Evolutionary conservation across 805 yeast species (phyloP), one percentile per base, ranked within the genome.

Genomic region (Suhomyces emberorum): DNA sequence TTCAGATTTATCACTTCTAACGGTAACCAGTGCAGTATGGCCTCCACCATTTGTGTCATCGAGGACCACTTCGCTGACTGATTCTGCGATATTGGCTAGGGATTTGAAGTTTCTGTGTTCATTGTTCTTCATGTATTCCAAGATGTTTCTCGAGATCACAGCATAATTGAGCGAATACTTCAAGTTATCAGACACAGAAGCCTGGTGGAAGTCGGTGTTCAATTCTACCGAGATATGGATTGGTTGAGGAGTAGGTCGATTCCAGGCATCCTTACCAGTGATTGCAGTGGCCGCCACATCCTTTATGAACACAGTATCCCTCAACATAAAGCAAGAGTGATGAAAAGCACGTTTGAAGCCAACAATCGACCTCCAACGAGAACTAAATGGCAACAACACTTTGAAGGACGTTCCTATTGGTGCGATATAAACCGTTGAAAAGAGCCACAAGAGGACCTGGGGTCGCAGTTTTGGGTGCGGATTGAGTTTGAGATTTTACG

Each of bases 131-230:
- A 84, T 74, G 44, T 61, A 74, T 4, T 69, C 65, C 26, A 74
- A 57, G n/a, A 91, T 63, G 27, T 77, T 76, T 34, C 87, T 69
- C 3, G 91, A 77, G 4, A 91, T 72, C 4, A 80, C 88, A 2
- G 96, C 97, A 59, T 91, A 91, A 59, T 91, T 91, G 44, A 91
- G 74, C 4, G 96, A 83, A 51, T 83, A 78, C 41, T 77, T 75
- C 48, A 91, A 69, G 52, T 89, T 91, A 60, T 91, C 98, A 0
- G 81, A 76, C 9, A 63, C 60, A n/a, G 91, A 79, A n/a, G 96
- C 89, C 37, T 74, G 65, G 16, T 74, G 67, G 50, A 89, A 83
- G 49, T 80, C 78, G 0, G 95, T 84, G 22, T 64, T 63, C 43
- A 86, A 71, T 29, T 70, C 67, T 17, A 85, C 69, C 8, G 83